Conservation (phyloP, 805 yeast species). For the Ogataea methanolica region DNA sequence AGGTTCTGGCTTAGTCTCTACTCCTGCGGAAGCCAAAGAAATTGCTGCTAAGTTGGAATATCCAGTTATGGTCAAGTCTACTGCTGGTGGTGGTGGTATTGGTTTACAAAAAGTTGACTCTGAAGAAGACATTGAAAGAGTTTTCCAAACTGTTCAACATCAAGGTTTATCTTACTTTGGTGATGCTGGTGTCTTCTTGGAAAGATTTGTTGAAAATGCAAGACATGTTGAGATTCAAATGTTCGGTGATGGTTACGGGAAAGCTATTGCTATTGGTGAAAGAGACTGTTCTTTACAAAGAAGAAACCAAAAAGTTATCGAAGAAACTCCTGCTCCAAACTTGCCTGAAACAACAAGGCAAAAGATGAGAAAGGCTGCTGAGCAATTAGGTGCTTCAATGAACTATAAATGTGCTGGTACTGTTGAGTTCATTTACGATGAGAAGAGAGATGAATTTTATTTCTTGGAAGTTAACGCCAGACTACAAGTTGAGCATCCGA, state of each 20-base stretch:
- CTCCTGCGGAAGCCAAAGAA: slow-evolving; percentile 67
- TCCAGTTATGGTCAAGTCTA: slow-evolving; percentile 94
- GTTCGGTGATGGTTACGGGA: slow-evolving; percentile 93
- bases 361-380: slow-evolving; percentile 78
- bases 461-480: slow-evolving; percentile 96
- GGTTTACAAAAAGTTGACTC: slow-evolving; percentile 92
- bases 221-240: slow-evolving; percentile 96
- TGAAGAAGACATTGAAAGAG: slow-evolving; percentile 73
- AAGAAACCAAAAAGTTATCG: slow-evolving; percentile 93
- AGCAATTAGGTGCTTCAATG: slow-evolving; percentile 73
- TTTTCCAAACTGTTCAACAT: slow-evolving; percentile 86
- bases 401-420: slow-evolving; percentile 97
- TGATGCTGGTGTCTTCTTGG: slow-evolving; percentile 92
- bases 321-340: slow-evolving; percentile 97
- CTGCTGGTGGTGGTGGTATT: slow-evolving; percentile 99
- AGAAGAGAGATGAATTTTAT: slow-evolving; percentile 80
- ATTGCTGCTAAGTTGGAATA: slow-evolving; percentile 74
- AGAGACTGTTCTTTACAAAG: slow-evolving; percentile 97
- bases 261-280: slow-evolving; percentile 92
- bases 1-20: slow-evolving; percentile 81
- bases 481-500: slow-evolving; percentile 96
- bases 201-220: slow-evolving; percentile 90
- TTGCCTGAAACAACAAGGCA: slow-evolving; percentile 75
- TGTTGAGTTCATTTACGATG: slow-evolving; percentile 91
- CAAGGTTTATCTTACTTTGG: slow-evolving; percentile 93